Percentiles rank a stretch among this genome's conserved stretches.
Conservation (phyloP, 1,284 basidiomycete species). For the Mycosarcoma mackinlayi region DNA sequence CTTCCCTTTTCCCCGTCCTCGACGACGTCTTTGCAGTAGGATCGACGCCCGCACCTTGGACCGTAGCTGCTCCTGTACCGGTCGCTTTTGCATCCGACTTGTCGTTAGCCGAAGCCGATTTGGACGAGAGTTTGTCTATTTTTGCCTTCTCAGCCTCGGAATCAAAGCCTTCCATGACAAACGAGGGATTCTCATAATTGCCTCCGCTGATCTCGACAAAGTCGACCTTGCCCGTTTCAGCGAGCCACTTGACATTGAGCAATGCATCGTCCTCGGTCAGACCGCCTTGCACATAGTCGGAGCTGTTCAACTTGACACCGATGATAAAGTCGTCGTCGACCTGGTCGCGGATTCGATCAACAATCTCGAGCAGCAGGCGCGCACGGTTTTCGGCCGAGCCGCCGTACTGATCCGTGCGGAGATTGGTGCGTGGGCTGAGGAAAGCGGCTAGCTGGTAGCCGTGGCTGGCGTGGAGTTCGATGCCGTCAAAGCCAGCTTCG, state of each 20-base stretch:
- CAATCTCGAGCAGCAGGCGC: conserved; percentile 76
- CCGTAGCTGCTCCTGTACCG: conserved; percentile 10
- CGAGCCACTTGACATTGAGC: conserved; percentile 76
- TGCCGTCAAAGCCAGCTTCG: conserved; percentile 83
- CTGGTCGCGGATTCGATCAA: conserved; percentile 74
- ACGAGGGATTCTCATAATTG: conserved; percentile 81
- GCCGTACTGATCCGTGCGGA: conserved; percentile 75
- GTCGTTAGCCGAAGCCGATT: conserved; percentile 8
- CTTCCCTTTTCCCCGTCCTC: conserved; percentile 70
- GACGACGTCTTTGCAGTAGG: conserved; percentile 29
- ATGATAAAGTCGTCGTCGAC: conserved; percentile 77
- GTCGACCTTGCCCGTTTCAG: conserved; percentile 77
- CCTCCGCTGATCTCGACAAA: conserved; percentile 89
- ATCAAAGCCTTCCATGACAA: conserved; percentile 66
- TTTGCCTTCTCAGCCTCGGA: conserved; percentile 54
- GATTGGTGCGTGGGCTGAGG: conserved; percentile 80
- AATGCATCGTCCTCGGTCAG: conserved; percentile 73
- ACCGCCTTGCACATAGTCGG: conserved; percentile 78
- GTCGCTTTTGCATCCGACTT: conserved; percentile 20
- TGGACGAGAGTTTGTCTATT: conserved; percentile 34
- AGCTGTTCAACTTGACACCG: conserved; percentile 84
- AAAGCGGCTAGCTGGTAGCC: conserved; percentile 87
- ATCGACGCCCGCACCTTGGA: conserved; percentile 32
- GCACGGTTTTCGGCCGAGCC: conserved; percentile 69
- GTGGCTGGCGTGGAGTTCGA: conserved; percentile 88